Percentiles rank a stretch among this genome's conserved stretches.
phyloP scores from a whole-genome alignment of 352 stramenopile genomes.

The Globisporangium splendens region DNA sequence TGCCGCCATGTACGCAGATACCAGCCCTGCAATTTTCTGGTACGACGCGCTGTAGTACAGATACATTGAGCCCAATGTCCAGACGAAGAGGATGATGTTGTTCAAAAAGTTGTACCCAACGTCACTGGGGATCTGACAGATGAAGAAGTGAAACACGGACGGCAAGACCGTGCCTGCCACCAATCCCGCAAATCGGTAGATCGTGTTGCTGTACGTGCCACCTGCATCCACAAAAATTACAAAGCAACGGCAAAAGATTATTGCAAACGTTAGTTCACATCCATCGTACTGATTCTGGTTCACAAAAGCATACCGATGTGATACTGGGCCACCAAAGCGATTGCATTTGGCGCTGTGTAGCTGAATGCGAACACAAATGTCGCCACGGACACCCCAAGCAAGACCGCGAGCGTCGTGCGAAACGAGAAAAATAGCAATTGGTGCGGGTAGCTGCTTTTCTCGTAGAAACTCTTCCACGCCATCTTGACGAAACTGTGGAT shows the following conservation, averaged over 20 bases:
- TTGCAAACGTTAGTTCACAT: background rate
- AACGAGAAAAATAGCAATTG: constrained; percentile 51
- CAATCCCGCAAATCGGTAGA: constrained; percentile 64
- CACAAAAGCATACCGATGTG: constrained; percentile 33
- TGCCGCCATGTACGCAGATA: constrained; percentile 63
- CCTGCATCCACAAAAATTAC: constrained; percentile 12
- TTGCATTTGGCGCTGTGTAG: constrained; percentile 56
- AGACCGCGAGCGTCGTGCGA: constrained; percentile 56
- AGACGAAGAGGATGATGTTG: constrained; percentile 59
- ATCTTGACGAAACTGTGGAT: constrained; percentile 52
- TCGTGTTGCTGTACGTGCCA: constrained; percentile 62
- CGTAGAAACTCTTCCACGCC: constrained; percentile 29
- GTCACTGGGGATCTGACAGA: constrained; percentile 45
- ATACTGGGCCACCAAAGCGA: constrained; percentile 66
- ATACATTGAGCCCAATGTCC: constrained; percentile 68
- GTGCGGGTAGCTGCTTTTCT: constrained; percentile 39
- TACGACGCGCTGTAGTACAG: constrained; percentile 62
- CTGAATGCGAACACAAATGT: constrained; percentile 77
- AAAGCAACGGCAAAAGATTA: background rate
- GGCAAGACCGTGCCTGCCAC: constrained; percentile 69
- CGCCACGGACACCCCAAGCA: constrained; percentile 53
- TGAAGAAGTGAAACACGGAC: constrained; percentile 70
- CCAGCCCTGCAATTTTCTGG: constrained; percentile 51
- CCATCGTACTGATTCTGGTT: too few relatives aligned
- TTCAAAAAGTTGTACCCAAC: constrained; percentile 52